These are phyloP conservation scores for Chalciporus chontae DNA, from an alignment of 768 basidiomycete genomes.

Conservation along the genomic window DNA sequence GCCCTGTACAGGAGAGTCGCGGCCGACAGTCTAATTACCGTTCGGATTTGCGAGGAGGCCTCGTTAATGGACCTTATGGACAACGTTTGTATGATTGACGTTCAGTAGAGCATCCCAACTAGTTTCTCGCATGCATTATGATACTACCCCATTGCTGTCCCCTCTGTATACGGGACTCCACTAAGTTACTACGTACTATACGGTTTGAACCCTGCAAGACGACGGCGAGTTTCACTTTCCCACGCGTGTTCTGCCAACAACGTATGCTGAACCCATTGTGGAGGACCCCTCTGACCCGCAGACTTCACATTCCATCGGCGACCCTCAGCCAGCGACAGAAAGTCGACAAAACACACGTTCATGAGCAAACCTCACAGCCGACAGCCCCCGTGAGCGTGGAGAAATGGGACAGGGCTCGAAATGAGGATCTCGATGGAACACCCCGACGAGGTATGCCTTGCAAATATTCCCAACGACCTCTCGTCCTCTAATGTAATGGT, in stretches of 20 bases:
- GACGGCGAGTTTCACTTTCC: neutral
- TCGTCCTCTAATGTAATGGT: neutral
- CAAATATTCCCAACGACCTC: neutral
- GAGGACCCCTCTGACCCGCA: slow-evolving; percentile 14
- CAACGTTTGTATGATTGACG: slow-evolving; percentile 1
- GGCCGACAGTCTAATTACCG: slow-evolving; percentile 8
- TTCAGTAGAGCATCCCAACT: neutral
- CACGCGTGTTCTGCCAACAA: neutral
- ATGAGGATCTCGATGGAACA: neutral
- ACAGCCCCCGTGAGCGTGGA: neutral
- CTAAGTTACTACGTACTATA: too few species aligned
- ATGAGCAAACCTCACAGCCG: neutral
- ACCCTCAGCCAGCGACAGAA: slow-evolving; percentile 15
- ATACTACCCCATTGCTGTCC: too few species aligned
- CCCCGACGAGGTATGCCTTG: slow-evolving; percentile 9
- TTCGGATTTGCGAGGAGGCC: slow-evolving; percentile 3
- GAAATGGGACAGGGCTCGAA: neutral
- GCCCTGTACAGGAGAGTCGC: slow-evolving; percentile 10
- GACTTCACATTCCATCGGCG: slow-evolving; percentile 12
- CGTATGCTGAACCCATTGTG: slow-evolving; percentile 18
- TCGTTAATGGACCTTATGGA: neutral
- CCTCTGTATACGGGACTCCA: too few species aligned
- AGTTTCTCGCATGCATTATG: too few species aligned
- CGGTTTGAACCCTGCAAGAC: too few species aligned
- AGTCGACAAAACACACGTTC: neutral